Percentiles rank a stretch among this genome's conserved stretches.
Evolutionary conservation across 1,284 basidiomycete species (phyloP).

Genomic region (Ganoderma resinaceum): DNA sequence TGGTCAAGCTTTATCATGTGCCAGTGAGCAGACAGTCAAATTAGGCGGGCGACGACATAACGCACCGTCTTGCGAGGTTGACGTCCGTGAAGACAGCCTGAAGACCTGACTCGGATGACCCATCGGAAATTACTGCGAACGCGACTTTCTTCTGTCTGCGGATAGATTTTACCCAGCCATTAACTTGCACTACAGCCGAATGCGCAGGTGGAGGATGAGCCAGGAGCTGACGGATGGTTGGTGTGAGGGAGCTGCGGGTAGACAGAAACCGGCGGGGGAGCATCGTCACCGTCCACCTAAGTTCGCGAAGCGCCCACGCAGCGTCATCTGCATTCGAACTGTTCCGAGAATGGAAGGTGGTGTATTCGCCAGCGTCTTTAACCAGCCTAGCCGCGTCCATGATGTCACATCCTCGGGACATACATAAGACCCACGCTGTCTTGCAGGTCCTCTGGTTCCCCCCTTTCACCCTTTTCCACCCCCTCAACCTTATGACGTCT

Average conservation of each 20-base stretch:
- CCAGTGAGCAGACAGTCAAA: background rate
- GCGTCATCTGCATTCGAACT: conserved; percentile 17
- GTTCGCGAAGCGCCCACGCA: conserved; percentile 14
- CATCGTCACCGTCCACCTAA: conserved; percentile 28
- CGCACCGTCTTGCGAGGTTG: conserved; percentile 46
- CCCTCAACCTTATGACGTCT: conserved; percentile 25
- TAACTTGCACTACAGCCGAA: conserved; percentile 46
- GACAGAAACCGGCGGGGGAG: conserved; percentile 37
- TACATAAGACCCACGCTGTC: conserved; percentile 12
- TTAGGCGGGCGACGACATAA: background rate
- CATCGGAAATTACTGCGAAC: conserved; percentile 87
- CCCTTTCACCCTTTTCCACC: background rate
- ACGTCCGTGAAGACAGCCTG: conserved; percentile 79
- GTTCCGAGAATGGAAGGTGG: conserved; percentile 26
- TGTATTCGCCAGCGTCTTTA: conserved; percentile 16
- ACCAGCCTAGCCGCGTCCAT: conserved; percentile 2
- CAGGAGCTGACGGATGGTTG: conserved; percentile 66
- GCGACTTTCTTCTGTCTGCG: conserved; percentile 87
- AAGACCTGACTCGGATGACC: conserved; percentile 69
- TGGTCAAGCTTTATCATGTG: conserved; percentile 58
- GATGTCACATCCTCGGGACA: conserved; percentile 16
- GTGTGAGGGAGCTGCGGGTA: conserved; percentile 45
- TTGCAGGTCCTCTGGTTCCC: background rate
- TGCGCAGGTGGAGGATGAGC: conserved; percentile 32
- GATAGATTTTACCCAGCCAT: conserved; percentile 88